phyloP scores from a whole-genome alignment of 2,329 filamentous ascomycete species.

The Cyphellophora attinorum region DNA sequence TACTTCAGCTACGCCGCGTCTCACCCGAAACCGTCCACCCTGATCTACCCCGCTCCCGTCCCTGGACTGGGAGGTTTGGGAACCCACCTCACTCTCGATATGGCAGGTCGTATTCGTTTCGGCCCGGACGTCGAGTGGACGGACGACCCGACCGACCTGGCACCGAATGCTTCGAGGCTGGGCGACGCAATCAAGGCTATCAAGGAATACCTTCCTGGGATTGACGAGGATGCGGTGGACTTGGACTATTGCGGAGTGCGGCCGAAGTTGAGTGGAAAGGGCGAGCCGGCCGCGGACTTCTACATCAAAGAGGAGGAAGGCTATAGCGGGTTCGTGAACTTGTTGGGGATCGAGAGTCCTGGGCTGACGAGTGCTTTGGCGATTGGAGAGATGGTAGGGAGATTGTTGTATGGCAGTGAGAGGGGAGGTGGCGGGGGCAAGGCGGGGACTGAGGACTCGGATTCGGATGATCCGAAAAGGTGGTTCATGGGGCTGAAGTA shows the following conservation, averaged over 20 bases:
- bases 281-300: constrained; percentile 60
- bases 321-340: constrained; percentile 73
- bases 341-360: constrained; percentile 88
- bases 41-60: constrained; percentile 80
- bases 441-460: no score
- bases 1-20: constrained; percentile 78
- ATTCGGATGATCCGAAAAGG: no score
- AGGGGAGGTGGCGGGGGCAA: constrained; percentile 2
- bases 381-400: constrained; percentile 68
- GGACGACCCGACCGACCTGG: constrained; percentile 59
- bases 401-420: constrained; percentile 37
- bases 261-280: constrained; percentile 68
- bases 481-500: no score
- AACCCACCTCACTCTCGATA: constrained; percentile 86
- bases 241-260: constrained; percentile 88
- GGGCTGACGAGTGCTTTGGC: constrained; percentile 80
- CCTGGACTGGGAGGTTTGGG: constrained; percentile 81
- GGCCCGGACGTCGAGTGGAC: constrained; percentile 96
- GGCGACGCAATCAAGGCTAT: constrained; percentile 65
- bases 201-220: constrained; percentile 62
- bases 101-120: constrained; percentile 75
- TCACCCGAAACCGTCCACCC: constrained; percentile 54
- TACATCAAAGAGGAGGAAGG: constrained; percentile 60
- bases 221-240: constrained; percentile 56
- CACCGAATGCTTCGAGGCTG: constrained; percentile 55